These are phyloP conservation scores for Vickermania ingenoplastis DNA, from an alignment of 208 protist species.

Conservation along the genomic window DNA sequence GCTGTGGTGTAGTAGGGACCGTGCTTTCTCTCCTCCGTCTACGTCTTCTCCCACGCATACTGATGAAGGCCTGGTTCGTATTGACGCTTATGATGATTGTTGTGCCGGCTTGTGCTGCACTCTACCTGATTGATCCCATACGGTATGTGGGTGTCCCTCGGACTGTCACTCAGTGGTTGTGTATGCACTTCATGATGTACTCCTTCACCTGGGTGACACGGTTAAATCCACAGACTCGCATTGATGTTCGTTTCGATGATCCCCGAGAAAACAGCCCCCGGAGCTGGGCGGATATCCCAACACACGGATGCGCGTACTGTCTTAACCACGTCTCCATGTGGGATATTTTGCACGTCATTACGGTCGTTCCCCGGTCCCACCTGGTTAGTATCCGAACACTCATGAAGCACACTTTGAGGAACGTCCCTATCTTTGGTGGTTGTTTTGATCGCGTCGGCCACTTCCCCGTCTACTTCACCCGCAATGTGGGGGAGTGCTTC, in stretches of 20 bases:
- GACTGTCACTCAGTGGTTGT: constrained; percentile 17
- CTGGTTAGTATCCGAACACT: constrained; percentile 31
- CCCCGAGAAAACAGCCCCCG: constrained; percentile 5
- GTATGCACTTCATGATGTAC: constrained; percentile 16
- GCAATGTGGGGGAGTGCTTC: constrained; percentile 39
- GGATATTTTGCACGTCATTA: constrained; percentile 32
- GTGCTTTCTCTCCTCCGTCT: constrained; percentile 10
- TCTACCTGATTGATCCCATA: constrained; percentile 16
- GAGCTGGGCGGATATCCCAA: constrained; percentile 8
- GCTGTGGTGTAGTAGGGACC: neutral
- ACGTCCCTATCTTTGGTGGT: constrained; percentile 46
- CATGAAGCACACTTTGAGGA: constrained; percentile 36
- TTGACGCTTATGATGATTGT: constrained; percentile 15
- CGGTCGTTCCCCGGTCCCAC: constrained; percentile 16
- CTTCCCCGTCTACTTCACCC: constrained; percentile 76
- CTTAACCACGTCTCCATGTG: constrained; percentile 66
- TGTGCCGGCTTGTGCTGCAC: constrained; percentile 18
- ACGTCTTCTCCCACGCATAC: constrained; percentile 13
- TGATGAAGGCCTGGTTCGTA: constrained; percentile 39
- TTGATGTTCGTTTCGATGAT: constrained; percentile 16
- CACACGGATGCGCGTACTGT: constrained; percentile 12
- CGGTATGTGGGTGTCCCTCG: constrained; percentile 15
- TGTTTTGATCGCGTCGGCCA: constrained; percentile 49
- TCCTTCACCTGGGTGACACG: constrained; percentile 22
- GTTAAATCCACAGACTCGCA: constrained; percentile 34